Conservation (phyloP, 805 yeast genomes). For the Jamesozyma gamospora region DNA sequence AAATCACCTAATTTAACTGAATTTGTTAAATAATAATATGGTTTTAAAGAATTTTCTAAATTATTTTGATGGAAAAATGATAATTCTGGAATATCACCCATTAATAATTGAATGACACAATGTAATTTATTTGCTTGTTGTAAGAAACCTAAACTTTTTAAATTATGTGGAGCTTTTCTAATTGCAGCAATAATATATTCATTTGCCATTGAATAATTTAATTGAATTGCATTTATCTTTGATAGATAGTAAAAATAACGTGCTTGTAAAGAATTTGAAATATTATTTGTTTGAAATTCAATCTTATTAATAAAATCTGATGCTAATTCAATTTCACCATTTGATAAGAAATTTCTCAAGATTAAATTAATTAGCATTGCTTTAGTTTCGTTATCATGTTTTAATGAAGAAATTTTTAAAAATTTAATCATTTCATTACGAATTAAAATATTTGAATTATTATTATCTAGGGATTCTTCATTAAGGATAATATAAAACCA, state of each 20-base stretch:
- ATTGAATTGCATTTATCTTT: constrained; percentile 82
- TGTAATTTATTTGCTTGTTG: constrained; percentile 84
- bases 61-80: constrained; percentile 61
- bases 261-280: constrained; percentile 80
- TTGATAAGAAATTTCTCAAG: constrained; percentile 65
- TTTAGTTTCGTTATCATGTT: constrained; percentile 87
- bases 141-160: constrained; percentile 73
- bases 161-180: constrained; percentile 90
- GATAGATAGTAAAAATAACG: constrained; percentile 87
- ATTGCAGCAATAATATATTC: constrained; percentile 90
- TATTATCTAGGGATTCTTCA: constrained; percentile 45
- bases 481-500: constrained; percentile 88
- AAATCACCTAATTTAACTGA: constrained; percentile 92
- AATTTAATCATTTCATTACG: constrained; percentile 64
- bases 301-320: constrained; percentile 81
- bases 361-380: constrained; percentile 81
- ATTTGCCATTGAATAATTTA: constrained; percentile 83
- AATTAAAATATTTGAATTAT: constrained; percentile 27
- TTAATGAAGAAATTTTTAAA: constrained; percentile 77
- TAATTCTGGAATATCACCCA: constrained; percentile 94
- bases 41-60: constrained; percentile 52
- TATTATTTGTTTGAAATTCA: constrained; percentile 67
- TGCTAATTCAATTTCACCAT: constrained; percentile 80
- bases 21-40: constrained; percentile 78
- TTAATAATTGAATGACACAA: constrained; percentile 79